Evolutionary conservation across 2,329 filamentous ascomycete genomes (phyloP).

Genomic region (Diaporthe vexans): DNA sequence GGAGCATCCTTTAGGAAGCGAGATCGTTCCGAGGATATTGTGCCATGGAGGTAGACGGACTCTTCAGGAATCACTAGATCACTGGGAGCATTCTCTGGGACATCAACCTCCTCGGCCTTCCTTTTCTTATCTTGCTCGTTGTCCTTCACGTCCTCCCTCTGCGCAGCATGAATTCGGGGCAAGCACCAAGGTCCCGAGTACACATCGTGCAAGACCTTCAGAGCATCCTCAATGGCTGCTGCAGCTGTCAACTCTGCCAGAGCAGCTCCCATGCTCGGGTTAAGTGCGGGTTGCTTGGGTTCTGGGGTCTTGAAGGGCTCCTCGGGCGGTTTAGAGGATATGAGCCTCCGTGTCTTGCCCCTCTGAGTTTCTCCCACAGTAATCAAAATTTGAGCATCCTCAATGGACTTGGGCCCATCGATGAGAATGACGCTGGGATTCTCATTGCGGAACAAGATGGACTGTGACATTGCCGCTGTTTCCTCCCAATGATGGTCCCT

Average conservation of each 20-base stretch:
- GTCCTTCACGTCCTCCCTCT: not conserved
- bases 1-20: constrained; percentile 60
- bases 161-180: constrained; percentile 52
- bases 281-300: constrained; percentile 51
- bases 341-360: constrained; percentile 53
- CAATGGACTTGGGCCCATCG: constrained; percentile 79
- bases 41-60: constrained; percentile 63
- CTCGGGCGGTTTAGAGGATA: constrained; percentile 60
- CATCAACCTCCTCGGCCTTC: constrained; percentile 26
- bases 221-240: constrained; percentile 60
- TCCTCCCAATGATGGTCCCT: not conserved
- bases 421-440: constrained; percentile 68
- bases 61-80: constrained; percentile 55
- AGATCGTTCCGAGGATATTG: constrained; percentile 57
- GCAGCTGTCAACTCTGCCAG: constrained; percentile 68
- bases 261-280: constrained; percentile 59
- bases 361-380: constrained; percentile 42
- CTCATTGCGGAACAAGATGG: constrained; percentile 68
- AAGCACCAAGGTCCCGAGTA: constrained; percentile 62
- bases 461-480: constrained; percentile 42
- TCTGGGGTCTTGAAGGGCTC: constrained; percentile 68
- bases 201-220: constrained; percentile 53
- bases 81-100: constrained; percentile 36
- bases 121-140: constrained; percentile 38
- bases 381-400: constrained; percentile 71